phyloP scores from a whole-genome alignment of 2,329 filamentous ascomycete species.

The Calonectria fujianensis region DNA sequence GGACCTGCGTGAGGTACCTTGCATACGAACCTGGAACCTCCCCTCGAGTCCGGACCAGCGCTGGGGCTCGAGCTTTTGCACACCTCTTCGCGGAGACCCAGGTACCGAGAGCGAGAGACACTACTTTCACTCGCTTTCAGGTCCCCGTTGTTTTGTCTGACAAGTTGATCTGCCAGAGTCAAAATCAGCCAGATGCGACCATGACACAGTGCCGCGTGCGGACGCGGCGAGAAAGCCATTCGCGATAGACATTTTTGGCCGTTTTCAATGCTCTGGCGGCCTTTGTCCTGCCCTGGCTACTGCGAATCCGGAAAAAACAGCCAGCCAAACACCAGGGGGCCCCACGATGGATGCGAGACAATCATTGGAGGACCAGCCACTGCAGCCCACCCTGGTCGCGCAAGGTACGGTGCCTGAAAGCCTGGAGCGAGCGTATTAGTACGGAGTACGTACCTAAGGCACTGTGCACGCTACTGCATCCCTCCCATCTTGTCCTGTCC shows the following conservation, averaged over 20 bases:
- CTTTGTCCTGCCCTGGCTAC: slow-evolving; percentile 30
- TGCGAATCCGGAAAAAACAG: slow-evolving; percentile 29
- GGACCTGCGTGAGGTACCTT: slow-evolving; percentile 30
- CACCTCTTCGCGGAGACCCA: background rate
- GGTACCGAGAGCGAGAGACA: slow-evolving; percentile 35
- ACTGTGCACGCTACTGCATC: slow-evolving; percentile 23
- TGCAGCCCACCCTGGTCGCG: slow-evolving; percentile 20
- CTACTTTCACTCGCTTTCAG: slow-evolving; percentile 13
- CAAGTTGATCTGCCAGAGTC: slow-evolving; percentile 20
- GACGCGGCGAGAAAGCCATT: background rate
- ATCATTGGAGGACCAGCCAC: slow-evolving; percentile 35
- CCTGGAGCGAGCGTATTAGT: slow-evolving; percentile 10
- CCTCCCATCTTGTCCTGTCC: slow-evolving; percentile 32
- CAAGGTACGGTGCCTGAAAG: slow-evolving; percentile 26
- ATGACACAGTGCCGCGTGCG: slow-evolving; percentile 10
- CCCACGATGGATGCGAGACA: slow-evolving; percentile 34
- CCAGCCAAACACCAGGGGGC: slow-evolving; percentile 25
- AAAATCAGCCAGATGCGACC: slow-evolving; percentile 1
- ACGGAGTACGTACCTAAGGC: slow-evolving; percentile 6
- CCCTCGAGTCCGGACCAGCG: background rate
- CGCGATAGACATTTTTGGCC: slow-evolving; percentile 14
- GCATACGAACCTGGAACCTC: slow-evolving; percentile 34
- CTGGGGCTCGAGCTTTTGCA: slow-evolving; percentile 19
- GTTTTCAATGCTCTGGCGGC: slow-evolving; percentile 21
- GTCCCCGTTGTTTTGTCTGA: slow-evolving; percentile 25